Conservation (phyloP, 148 eudicot species). For the Linanthus parryae region DNA sequence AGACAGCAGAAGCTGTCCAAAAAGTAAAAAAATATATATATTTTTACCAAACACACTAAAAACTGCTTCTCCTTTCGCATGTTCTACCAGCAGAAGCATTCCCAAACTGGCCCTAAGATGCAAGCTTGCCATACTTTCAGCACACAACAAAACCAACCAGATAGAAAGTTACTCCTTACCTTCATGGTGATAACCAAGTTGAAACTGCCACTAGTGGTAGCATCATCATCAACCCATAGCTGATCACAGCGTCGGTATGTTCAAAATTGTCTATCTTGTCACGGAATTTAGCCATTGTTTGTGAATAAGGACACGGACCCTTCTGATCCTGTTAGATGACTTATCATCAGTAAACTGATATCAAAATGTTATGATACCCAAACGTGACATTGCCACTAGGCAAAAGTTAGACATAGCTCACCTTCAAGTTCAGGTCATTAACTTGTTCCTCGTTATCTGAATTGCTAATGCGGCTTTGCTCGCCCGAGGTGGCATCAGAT, state of each 20-base stretch:
- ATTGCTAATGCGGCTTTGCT: constrained; percentile 20
- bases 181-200: constrained; percentile 61
- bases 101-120: no score
- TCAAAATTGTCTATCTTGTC: constrained; percentile 37
- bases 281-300: constrained; percentile 31
- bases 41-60: not conserved
- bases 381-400: no score
- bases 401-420: constrained; percentile 17
- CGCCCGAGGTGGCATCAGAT: constrained; percentile 19
- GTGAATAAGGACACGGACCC: constrained; percentile 49
- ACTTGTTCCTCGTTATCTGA: constrained; percentile 23
- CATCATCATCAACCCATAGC: constrained; percentile 59
- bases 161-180: constrained; percentile 18
- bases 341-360: not conserved
- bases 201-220: constrained; percentile 50
- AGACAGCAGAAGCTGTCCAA: not conserved
- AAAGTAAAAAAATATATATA: not conserved
- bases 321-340: constrained; percentile 32
- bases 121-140: no score
- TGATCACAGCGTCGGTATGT: constrained; percentile 50
- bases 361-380: no score
- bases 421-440: constrained; percentile 25
- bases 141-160: not conserved
- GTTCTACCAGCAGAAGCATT: no score
- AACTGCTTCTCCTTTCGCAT: no score